A percentile compares a stretch with the other conserved stretches of the same genome.
Conservation (phyloP, 2,329 filamentous ascomycete genomes). For the Zymoseptoria passerinii region DNA sequence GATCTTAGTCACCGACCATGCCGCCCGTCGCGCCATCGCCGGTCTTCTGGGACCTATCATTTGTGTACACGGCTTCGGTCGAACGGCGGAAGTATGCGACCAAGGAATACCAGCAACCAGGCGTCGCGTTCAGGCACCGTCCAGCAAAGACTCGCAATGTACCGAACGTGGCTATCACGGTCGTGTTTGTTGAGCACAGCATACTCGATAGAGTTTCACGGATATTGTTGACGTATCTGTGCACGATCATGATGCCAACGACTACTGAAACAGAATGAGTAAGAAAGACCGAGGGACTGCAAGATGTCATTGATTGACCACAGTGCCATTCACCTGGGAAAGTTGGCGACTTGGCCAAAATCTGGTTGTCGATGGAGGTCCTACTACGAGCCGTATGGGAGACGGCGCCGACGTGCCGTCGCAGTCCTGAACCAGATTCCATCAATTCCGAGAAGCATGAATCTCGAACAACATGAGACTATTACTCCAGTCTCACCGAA, state of each 20-base stretch:
- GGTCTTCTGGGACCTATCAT: neutral
- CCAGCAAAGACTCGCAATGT: neutral
- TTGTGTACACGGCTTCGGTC: neutral
- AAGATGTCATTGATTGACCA: neutral
- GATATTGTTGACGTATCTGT: neutral
- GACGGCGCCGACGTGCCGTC: no score
- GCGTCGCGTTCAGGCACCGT: neutral
- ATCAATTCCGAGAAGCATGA: no score
- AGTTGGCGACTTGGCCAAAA: no score
- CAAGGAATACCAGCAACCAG: neutral
- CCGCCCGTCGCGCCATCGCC: neutral
- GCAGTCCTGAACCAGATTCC: no score
- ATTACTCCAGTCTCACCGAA: neutral
- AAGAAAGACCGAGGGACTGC: neutral
- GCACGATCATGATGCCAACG: neutral
- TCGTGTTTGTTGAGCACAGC: neutral
- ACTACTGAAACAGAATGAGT: neutral
- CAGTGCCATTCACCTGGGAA: neutral
- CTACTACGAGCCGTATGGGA: no score
- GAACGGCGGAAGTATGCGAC: neutral
- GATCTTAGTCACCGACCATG: neutral
- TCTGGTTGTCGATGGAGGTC: no score
- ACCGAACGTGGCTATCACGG: neutral
- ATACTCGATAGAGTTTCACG: neutral
- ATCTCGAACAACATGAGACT: neutral